Conservation (phyloP, 108 stramenopile species). For the Fragilariopsis cylindrus region DNA sequence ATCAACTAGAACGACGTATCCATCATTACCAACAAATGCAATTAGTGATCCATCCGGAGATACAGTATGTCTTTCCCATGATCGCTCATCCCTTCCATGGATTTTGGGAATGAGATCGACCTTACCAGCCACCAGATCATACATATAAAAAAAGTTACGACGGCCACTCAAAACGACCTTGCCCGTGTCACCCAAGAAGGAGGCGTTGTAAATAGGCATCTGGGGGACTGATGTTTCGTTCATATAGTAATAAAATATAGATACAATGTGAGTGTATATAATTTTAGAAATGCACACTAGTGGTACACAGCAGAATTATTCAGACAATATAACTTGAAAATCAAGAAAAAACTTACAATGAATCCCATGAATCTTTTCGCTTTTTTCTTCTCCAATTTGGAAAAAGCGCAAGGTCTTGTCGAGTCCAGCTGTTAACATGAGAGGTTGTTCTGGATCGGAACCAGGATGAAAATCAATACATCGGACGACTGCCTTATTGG, state of each 20-base stretch:
- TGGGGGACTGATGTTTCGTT: constrained; percentile 52
- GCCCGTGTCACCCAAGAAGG: constrained; percentile 75
- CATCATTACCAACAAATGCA: constrained; percentile 93
- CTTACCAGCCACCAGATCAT: constrained; percentile 86
- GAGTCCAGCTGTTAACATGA: constrained; percentile 80
- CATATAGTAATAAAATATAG: too few relatives aligned
- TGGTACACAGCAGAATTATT: neutral
- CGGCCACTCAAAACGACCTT: constrained; percentile 87
- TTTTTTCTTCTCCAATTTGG: constrained; percentile 71
- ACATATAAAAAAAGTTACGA: constrained; percentile 90
- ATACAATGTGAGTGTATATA: neutral
- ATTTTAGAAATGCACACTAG: neutral
- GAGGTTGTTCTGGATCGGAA: constrained; percentile 63
- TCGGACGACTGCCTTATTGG: constrained; percentile 72
- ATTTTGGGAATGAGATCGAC: constrained; percentile 66
- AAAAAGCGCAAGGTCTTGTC: constrained; percentile 95
- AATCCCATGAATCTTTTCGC: constrained; percentile 89
- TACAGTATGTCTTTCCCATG: constrained; percentile 78
- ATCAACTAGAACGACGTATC: constrained; percentile 89
- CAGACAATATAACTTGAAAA: neutral
- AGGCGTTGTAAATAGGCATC: constrained; percentile 88
- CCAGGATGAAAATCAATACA: constrained; percentile 85
- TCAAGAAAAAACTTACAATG: constrained; percentile 45
- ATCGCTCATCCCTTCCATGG: constrained; percentile 77
- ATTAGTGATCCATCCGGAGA: constrained; percentile 83